Evolutionary conservation across 2,329 filamentous ascomycete genomes (phyloP).

Genomic region (Penicillium sp.): DNA sequence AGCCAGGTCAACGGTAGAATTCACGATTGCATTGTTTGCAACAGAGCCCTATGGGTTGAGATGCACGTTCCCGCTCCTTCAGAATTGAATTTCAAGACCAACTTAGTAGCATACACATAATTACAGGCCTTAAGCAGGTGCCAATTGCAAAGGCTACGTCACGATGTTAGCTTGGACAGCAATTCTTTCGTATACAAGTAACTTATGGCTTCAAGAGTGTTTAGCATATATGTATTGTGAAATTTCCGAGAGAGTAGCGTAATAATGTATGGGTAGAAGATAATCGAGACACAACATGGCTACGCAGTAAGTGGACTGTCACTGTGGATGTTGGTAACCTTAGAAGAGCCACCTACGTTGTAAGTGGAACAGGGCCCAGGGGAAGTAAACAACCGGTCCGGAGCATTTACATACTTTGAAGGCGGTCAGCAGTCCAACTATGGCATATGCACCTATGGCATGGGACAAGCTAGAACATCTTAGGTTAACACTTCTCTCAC

Average conservation of each 20-base stretch:
- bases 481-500: neutral
- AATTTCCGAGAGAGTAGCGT: too few relatives aligned
- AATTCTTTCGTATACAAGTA: neutral
- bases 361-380: too few relatives aligned
- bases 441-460: neutral
- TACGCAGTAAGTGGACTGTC: too few relatives aligned
- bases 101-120: too few relatives aligned
- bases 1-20: neutral
- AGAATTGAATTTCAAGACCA: too few relatives aligned
- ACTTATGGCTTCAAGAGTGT: neutral
- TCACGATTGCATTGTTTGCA: neutral
- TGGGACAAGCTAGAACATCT: neutral
- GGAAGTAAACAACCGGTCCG: neutral
- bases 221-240: too few relatives aligned
- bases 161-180: neutral
- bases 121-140: neutral
- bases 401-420: neutral
- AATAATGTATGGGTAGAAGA: too few relatives aligned
- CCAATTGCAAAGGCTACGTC: neutral
- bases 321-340: neutral
- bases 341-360: neutral
- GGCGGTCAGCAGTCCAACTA: constrained; percentile 1
- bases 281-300: neutral
- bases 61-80: too few relatives aligned
- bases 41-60: neutral